phyloP scores from a whole-genome alignment of 2,329 filamentous ascomycete species.

The Westerdykella aurantiaca region DNA sequence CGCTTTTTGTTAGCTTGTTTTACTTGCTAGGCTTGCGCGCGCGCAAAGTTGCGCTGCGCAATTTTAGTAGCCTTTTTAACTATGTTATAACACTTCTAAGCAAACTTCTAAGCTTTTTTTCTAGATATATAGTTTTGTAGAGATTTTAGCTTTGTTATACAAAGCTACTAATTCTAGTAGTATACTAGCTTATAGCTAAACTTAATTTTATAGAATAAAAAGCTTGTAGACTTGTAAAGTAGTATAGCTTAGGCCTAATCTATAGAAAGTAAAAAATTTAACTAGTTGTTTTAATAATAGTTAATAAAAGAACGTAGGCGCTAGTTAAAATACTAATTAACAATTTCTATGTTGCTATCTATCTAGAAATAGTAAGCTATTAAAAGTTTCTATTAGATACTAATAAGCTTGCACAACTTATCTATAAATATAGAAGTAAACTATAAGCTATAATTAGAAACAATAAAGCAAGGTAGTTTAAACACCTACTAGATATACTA shows the following conservation, averaged over 20 bases:
- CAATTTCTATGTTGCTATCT: conserved; percentile 11
- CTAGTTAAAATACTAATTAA: conserved; percentile 6
- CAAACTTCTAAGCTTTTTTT: background rate
- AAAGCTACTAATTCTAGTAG: background rate
- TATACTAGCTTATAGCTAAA: background rate
- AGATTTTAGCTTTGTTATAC: background rate
- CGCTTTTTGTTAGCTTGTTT: no score
- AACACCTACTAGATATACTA: no score
- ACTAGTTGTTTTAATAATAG: conserved; percentile 3
- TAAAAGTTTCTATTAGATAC: conserved; percentile 8
- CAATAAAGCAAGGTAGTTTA: no score
- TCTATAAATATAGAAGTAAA: no score
- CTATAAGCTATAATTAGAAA: no score
- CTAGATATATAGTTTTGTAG: background rate
- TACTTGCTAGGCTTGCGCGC: no score
- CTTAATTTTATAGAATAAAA: no score
- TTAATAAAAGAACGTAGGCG: conserved; percentile 1
- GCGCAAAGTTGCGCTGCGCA: no score
- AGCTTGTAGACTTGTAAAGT: background rate
- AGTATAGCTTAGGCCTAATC: conserved; percentile 1
- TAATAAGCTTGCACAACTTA: no score
- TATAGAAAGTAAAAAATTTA: background rate
- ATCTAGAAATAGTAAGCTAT: conserved; percentile 17
- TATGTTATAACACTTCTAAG: background rate
- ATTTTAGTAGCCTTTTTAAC: no score